Evolutionary conservation across 139 green algal genomes (phyloP), one percentile per base, ranked within the genome.

Genomic region (Chlorella sorokiniana): DNA sequence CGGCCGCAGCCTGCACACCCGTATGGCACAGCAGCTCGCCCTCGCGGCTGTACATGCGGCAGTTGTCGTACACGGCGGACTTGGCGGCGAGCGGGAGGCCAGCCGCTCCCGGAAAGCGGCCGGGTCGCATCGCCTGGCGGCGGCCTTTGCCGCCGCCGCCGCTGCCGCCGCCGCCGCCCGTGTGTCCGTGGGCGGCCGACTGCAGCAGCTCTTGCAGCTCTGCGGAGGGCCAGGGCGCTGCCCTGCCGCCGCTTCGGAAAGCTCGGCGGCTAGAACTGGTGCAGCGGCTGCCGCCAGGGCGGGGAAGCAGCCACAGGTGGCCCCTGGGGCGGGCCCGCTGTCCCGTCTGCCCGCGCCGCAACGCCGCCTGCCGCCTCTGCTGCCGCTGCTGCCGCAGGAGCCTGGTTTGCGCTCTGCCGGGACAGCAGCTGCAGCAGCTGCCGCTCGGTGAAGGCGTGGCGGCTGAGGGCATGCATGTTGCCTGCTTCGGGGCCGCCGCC

Each of bases 51-150:
- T 95, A 83, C 89, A 97, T 96, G 40, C 85, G 77, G 86, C 91
- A 95, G 85, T 96, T 96, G 37, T 94, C 86, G 67, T 97, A 97
- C 37, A 95, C 93, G 76, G 85, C 82, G 0, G 42, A 70, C 79
- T 95, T 94, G 52, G 89, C 87, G 45, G 72, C 83, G 64, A 95
- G 61, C 89, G 90, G 25, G 77, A 14, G 4, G 90, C 83, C 61
- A 83, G 75, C 10, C 48, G 33, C 64, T 86, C 33, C 37, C 63
- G 27, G 52, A 81, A 85, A 6, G 81, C 81, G 27, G 20, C 81
- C 0, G 81, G 81, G 61, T 86, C 81, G 0, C 35, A 41, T n/a
- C n/a, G n/a, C 73, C 52, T 69, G 10, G 42, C 35, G 2, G 37
- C 8, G n/a, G n/a, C n/a, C n/a, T 67, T 74, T 68, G 78, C 51